Conservation (phyloP, 768 basidiomycete species). For the Baorangia bicolor region DNA sequence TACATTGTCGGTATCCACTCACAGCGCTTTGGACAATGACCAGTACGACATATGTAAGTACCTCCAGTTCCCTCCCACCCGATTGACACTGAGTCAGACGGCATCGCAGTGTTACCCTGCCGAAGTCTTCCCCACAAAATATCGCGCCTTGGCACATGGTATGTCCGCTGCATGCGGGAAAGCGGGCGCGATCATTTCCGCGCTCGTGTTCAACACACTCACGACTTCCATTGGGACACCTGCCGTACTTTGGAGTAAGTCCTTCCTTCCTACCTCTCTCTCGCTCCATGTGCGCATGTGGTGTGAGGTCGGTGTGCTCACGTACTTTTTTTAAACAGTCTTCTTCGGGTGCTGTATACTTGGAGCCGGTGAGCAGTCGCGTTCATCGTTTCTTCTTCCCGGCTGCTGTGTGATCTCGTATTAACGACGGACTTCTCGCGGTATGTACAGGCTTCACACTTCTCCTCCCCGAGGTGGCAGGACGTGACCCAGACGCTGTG, state of each 20-base stretch:
- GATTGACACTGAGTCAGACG: constrained; percentile 1
- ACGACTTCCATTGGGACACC: constrained; percentile 62
- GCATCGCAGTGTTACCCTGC: constrained; percentile 62
- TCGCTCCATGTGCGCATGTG: not conserved
- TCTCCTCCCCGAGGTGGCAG: constrained; percentile 51
- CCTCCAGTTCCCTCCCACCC: no score
- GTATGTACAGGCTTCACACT: constrained; percentile 36
- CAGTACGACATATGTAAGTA: constrained; percentile 53
- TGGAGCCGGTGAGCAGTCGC: constrained; percentile 43
- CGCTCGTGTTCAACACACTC: constrained; percentile 69
- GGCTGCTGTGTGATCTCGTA: not conserved
- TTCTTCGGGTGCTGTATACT: constrained; percentile 64
- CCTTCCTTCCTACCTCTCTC: constrained; percentile 14
- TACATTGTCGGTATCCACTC: not conserved
- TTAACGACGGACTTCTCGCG: not conserved
- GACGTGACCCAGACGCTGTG: constrained; percentile 50
- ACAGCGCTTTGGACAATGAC: not conserved
- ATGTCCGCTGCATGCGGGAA: constrained; percentile 74
- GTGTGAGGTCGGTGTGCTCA: not conserved
- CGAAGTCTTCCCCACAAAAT: constrained; percentile 79
- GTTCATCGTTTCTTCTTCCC: not conserved
- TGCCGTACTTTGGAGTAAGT: constrained; percentile 69
- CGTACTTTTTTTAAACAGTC: constrained; percentile 38
- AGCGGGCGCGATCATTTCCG: constrained; percentile 72
- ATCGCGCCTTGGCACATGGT: constrained; percentile 72